A percentile compares a stretch with the other conserved stretches of the same genome.
phyloP scores from a whole-genome alignment of 371 early-diverging fungal species.

The Actinomucor elegans region DNA sequence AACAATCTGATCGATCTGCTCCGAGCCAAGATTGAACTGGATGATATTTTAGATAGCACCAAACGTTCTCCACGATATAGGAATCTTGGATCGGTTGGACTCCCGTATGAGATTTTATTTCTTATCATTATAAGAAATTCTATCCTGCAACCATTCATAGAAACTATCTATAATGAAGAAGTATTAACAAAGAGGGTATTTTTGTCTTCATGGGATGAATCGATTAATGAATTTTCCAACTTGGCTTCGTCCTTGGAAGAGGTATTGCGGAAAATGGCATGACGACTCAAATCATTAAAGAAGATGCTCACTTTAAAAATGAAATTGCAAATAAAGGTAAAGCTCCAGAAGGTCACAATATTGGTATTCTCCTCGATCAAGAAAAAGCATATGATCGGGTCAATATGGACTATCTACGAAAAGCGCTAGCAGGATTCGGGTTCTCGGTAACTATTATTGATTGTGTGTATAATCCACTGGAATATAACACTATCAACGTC shows the following conservation, averaged over 20 bases:
- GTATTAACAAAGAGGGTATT: background rate
- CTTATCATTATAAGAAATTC: background rate
- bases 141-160: background rate
- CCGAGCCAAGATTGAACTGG: too few relatives aligned
- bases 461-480: background rate
- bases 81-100: background rate
- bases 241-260: constrained; percentile 2
- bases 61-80: background rate
- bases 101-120: background rate
- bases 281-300: background rate
- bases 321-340: too few relatives aligned
- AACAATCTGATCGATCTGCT: too few relatives aligned
- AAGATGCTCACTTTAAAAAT: too few relatives aligned
- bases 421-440: background rate
- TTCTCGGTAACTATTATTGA: background rate
- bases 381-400: background rate
- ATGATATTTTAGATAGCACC: too few relatives aligned
- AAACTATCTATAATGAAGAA: background rate
- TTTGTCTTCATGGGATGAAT: background rate
- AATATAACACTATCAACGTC: background rate
- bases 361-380: background rate
- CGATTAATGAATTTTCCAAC: background rate
- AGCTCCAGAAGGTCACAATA: too few relatives aligned
- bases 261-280: constrained; percentile 11
- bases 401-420: background rate